Conservation (phyloP, 768 basidiomycete species). For the Lepiota brunneoincarnata region DNA sequence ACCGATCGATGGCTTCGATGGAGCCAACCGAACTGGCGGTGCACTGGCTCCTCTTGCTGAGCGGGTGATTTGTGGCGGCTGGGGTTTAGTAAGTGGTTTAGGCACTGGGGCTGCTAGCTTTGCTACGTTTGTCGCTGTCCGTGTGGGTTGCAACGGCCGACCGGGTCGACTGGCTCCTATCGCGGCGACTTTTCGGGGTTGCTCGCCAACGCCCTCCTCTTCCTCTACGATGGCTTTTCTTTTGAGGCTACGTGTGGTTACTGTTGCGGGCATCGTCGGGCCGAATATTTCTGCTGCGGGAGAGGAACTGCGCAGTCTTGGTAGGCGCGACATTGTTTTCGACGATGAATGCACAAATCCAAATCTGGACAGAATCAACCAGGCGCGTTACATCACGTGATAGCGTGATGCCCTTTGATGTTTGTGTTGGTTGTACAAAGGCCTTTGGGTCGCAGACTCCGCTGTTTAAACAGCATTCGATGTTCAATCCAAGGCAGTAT, state of each 20-base stretch:
- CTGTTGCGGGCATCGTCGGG: conserved; percentile 26
- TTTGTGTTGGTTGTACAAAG: too few species aligned
- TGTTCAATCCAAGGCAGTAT: conserved; percentile 12
- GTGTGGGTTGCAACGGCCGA: conserved; percentile 40
- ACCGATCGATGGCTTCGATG: conserved; percentile 22
- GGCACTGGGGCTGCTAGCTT: conserved; percentile 24
- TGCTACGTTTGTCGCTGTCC: conserved; percentile 6
- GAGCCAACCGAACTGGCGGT: conserved; percentile 41
- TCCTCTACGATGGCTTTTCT: conserved; percentile 46
- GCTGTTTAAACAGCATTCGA: neutral
- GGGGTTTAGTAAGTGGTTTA: conserved; percentile 38
- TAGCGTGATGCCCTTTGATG: neutral
- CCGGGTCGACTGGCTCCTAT: conserved; percentile 42
- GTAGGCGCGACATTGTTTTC: conserved; percentile 38
- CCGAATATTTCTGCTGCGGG: conserved; percentile 26
- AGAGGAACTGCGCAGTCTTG: conserved; percentile 41
- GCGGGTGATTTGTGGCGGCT: conserved; percentile 38
- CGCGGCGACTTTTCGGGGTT: conserved; percentile 65
- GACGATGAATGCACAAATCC: neutral
- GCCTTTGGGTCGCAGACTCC: too few species aligned
- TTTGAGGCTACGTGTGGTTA: conserved; percentile 33
- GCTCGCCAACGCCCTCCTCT: conserved; percentile 31
- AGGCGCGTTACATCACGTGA: conserved; percentile 8
- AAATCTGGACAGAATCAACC: neutral
- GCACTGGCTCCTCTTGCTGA: conserved; percentile 60